Evolutionary conservation across 2,329 filamentous ascomycete species (phyloP), one percentile per base, ranked within the genome.

Genomic region (Cordyceps farinosa): DNA sequence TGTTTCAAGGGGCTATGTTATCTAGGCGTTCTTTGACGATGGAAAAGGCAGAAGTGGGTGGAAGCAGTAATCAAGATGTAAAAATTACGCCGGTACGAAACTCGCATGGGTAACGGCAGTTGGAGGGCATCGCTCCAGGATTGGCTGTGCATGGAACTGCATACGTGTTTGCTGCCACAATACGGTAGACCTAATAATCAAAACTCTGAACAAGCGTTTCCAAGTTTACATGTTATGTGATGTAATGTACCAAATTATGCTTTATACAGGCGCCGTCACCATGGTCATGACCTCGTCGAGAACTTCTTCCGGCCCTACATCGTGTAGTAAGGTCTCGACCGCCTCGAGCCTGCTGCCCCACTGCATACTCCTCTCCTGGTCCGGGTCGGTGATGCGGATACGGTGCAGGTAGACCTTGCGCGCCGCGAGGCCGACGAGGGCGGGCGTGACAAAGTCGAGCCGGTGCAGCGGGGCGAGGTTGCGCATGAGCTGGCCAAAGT

Each of bases 351-450:
- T 87, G 74, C 94, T 97, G 0, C 95, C 95, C 87, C 96, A 99
- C 74, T 97, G 91, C 79, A 97, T 84, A 73, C 92, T 97, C 54
- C 92, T 83, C 77, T 98, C 95, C 63, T 87, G 85, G 65, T 86
- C 83, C 1, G 91, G 83, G 1, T 78, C 76, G 0, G 89, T 86
- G 62, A 97, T 83, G 15, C 84, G 76, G 38, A 99, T 87, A 9
- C 92, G 88, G 77, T 99, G 95, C 22, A 90, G 82, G 72, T 96
- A 99, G 30, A 96, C 84, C 77, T 98, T 98, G 65, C 86, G 86
- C 2, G 89, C 88, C 5, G 95, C 95, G 52, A 99, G 80, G 8
- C 83, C 86, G 27, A 97, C 88, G 32, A 98, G 83, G 1, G 91
- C 90, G 0, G 95, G 94, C 0, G 93, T 92, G 5, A 91, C 87